Evolutionary conservation across 1,284 basidiomycete species (phyloP).

Genomic region (Pseudozyma flocculosa): DNA sequence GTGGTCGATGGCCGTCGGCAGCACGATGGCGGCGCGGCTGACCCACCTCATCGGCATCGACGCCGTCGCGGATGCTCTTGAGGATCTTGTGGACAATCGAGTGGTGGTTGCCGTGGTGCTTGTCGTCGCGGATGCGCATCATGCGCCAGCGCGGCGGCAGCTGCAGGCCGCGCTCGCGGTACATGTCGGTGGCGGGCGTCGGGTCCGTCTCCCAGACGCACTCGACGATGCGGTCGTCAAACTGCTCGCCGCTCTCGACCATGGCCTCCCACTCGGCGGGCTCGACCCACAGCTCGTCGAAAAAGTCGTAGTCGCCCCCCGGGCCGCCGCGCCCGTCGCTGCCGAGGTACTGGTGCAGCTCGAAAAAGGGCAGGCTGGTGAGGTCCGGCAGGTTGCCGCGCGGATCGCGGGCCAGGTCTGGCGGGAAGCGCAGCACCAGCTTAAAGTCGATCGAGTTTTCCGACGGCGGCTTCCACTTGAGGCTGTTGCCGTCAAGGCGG

Average conservation of each 20-base stretch:
- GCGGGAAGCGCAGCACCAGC: conserved; percentile 86
- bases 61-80: conserved; percentile 51
- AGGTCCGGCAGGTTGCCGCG: conserved; percentile 68
- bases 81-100: conserved; percentile 51
- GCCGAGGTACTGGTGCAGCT: conserved; percentile 73
- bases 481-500: conserved; percentile 11
- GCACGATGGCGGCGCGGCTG: too few species aligned
- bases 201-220: conserved; percentile 75
- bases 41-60: conserved; percentile 39
- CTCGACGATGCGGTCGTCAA: conserved; percentile 90
- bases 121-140: conserved; percentile 54
- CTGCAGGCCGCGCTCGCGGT: conserved; percentile 11
- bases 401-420: conserved; percentile 57
- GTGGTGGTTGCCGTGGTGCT: conserved; percentile 52
- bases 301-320: conserved; percentile 70
- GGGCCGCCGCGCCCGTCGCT: conserved; percentile 54
- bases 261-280: conserved; percentile 93
- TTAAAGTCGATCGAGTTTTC: conserved; percentile 99
- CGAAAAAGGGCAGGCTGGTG: conserved; percentile 79
- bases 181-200: conserved; percentile 23
- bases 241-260: conserved; percentile 80
- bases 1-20: too few species aligned
- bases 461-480: conserved; percentile 96
- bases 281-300: conserved; percentile 80
- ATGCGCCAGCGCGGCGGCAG: conserved; percentile 51